Base-by-base conservation (phyloP, 1,284 basidiomycete genomes). In the Moniliella sp. region DNA sequence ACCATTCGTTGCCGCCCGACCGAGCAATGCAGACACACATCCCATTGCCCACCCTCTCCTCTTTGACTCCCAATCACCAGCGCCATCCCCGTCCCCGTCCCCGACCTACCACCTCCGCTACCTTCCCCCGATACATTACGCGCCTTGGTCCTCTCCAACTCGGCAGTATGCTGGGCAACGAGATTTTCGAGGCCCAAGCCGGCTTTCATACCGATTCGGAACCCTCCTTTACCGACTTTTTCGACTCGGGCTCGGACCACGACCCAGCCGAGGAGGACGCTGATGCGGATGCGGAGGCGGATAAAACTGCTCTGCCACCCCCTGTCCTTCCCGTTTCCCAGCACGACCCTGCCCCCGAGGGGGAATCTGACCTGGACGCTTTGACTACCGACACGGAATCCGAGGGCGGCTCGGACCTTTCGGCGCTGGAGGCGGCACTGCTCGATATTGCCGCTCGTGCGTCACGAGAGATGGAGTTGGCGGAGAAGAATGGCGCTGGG, bases 181-280 rank as follows among this genome's bases (percentile, higher is more conserved):
- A 7, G 21, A 7, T 23, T 23, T 23, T 58, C 27, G 47, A 51
- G 30, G 39, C 48, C 27, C 52, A 56, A 27, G 46, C 48, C 15
- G 55, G 45, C 4, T 58, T 58, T 41, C 43, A 45, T 13, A 50
- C 50, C 10, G 49, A 48, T 3, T 56, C 55, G 3, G 55, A 58
- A 32, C 55, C 55, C 7, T 53, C 48, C 11, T 58, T 58, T 29
- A 52, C 52, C 27, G 55, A 58, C 34, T 58, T 58, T 31, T 58
- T 56, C 31, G 49, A 38, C 55, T 12, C 18, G 15, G 27, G 32
- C 9, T 36, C 34, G 7, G 48, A 53, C 21, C 44, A 48, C 18
- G 46, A 53, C 30, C 30, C 30, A 23, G 48, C 52, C 18, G 49
- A 45, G 13, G 50, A 47, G 23, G 14, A 7, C 13, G 26, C 7